Base-by-base conservation (phyloP, 2,329 filamentous ascomycete genomes). In the Purpureocillium lavendulum region DNA sequence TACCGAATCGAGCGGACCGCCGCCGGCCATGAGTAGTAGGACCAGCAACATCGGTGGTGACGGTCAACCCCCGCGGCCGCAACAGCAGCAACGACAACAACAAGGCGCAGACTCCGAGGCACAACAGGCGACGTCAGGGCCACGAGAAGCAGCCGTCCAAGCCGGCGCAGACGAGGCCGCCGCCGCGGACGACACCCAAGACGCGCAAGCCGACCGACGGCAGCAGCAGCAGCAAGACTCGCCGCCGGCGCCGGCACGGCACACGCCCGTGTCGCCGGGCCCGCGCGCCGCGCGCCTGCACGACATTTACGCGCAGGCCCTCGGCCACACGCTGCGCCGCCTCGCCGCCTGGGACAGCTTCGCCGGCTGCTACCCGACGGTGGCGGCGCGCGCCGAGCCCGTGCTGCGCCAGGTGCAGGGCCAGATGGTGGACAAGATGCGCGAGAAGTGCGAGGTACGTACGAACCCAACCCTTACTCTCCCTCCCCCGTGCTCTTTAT, bases 351-450 rank as follows among this genome's bases (percentile, higher is more conserved):
- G 69, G 61, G 65, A 71, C 36, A 76, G 75, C 54, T 73, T 82
- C 49, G 70, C 70, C 2, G 64, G 70, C 2, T 82, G 78, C 59
- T 82, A 78, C 55, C 77, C 78, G 33, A 77, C 71, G 15, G 64
- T 80, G n/a, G 69, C 73, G 14, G 53, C 58, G 30, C 60, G 65
- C 44, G 68, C 74, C 15, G 71, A 72, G 17, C 61, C 57, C 7
- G 66, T 71, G 30, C 62, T 82, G 49, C 63, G 62, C 45, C 66
- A 69, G 46, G 69, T 80, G 31, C 77, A 80, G 61, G 56, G 58
- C 39, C 71, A 75, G 53, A 76, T 82, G 71, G 69, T 77, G 10
- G 69, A 68, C 12, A 65, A 73, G 47, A 55, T 82, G 44, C 62
- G 65, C 16, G 62, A 66, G 46, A 68, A 77, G 44, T 79, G 75